Evolutionary conservation across 2,329 filamentous ascomycete genomes (phyloP).

Genomic region (Trichoderma koningii): DNA sequence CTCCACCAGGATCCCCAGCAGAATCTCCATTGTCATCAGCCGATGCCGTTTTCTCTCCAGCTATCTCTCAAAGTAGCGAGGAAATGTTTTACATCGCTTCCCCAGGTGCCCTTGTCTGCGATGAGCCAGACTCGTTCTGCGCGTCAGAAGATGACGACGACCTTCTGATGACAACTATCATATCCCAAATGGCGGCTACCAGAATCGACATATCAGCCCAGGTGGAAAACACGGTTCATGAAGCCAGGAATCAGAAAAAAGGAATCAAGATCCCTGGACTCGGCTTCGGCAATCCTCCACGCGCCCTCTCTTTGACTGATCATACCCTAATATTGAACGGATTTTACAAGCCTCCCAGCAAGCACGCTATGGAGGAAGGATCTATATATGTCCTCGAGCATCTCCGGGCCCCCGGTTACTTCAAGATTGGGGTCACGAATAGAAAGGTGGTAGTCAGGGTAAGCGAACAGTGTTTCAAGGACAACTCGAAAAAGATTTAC

Average conservation of each 20-base stretch:
- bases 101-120: neutral
- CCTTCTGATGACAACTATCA: neutral
- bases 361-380: neutral
- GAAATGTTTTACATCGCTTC: neutral
- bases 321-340: neutral
- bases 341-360: neutral
- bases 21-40: neutral
- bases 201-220: neutral
- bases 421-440: neutral
- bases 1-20: neutral
- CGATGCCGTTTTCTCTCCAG: neutral
- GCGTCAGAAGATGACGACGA: neutral
- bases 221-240: too few species aligned
- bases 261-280: neutral
- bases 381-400: constrained; percentile 1
- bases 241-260: too few species aligned
- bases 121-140: neutral
- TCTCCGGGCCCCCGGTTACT: neutral
- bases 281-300: neutral
- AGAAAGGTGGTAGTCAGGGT: neutral
- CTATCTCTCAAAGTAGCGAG: neutral
- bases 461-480: neutral
- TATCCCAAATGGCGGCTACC: neutral
- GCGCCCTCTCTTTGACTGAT: neutral
- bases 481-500: neutral